Evolutionary conservation across 148 eudicot genomes (phyloP), one percentile per base, ranked within the genome.

Genomic region (Polygonum aviculare): DNA sequence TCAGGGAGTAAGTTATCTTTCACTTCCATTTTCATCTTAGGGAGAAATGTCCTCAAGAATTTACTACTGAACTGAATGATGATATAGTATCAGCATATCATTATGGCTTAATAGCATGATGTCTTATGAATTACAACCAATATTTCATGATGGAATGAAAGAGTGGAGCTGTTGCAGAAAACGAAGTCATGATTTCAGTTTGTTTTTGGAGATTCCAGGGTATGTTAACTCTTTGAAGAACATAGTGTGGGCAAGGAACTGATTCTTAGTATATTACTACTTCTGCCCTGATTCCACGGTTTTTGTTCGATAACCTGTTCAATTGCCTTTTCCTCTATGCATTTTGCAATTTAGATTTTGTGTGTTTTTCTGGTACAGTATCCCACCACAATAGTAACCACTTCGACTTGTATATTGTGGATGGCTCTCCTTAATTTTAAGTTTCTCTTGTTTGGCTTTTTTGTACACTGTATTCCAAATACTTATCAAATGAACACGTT

Each of bases 161-260:
- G 93, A 94, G 76, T 94, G 98, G 98, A 92, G 96, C 81, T 94
- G 98, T 83, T 94, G 98, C 92, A 94, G 90, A 90, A 80, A 87
- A 84, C 85, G 84, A 83, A 94, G 98, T 83, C 97, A 94, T 70
- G 98, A 94, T 87, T 94, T 94, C 79, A 90, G 88, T 83, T 84
- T 85, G 80, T 94, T 94, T 81, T 76, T 94, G 26, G 89, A 86
- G 81, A 86, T 94, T 75, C 97, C 96, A 69, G 98, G 98, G 98
- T 92, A 85, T 63, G 84, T 84, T 19, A 15, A 79, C 51, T 79
- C 39, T 3, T 62, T 62, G 69, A 26, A 62, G 69, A 33, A 62
- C n/a, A 31, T 16, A 4, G 12, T 62, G 69, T 62, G 62, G 31
- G 26, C 8, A 22, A 57, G 33, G 12, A 57, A 57, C 63, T 57